Evolutionary conservation across 495 filamentous ascomycete species (phyloP).

Genomic region (Pyronema domesticum): DNA sequence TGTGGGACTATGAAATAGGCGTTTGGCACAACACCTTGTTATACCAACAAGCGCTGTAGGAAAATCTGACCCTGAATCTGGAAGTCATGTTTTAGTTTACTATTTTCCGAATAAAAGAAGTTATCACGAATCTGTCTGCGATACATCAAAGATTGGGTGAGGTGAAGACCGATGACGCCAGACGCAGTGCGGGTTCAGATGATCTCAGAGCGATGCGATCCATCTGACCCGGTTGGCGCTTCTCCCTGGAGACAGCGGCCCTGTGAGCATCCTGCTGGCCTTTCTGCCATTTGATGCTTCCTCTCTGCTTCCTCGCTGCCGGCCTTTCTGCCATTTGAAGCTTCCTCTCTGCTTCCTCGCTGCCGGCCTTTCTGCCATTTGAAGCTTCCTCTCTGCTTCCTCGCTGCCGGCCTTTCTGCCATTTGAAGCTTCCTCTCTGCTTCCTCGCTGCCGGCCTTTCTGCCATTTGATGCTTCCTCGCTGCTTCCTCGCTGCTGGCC

Average conservation of each 20-base stretch:
- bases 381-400: no score
- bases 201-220: neutral
- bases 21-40: conserved; percentile 99
- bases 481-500: no score
- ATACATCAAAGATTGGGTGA: conserved; percentile 8
- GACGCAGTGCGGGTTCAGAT: neutral
- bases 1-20: conserved; percentile 71
- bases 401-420: no score
- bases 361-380: no score
- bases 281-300: neutral
- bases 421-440: no score
- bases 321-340: no score
- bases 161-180: neutral
- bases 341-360: no score
- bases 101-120: no score
- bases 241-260: neutral
- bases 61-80: conserved; percentile 73
- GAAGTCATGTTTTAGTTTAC: conserved; percentile 26
- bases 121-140: conserved; percentile 14
- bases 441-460: no score
- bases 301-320: no score
- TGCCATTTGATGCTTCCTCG: no score
- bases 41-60: conserved; percentile 85
- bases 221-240: neutral
- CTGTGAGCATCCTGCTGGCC: neutral